These are phyloP conservation scores for Irpex sp. DNA, from an alignment of 1,284 basidiomycete species.

Conservation along the genomic window DNA sequence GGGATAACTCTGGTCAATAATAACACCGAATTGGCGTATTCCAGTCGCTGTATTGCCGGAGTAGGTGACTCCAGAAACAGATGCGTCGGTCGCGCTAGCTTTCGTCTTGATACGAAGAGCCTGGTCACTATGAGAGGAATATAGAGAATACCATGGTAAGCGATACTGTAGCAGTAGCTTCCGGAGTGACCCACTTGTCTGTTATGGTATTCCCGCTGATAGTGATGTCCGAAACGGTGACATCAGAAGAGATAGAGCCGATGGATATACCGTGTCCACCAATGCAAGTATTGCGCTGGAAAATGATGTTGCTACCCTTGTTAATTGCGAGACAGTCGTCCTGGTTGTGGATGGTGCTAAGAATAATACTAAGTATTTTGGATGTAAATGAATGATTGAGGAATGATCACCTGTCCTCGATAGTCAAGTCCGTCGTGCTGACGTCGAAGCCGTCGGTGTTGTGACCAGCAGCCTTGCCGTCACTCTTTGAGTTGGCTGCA, in stretches of 20 bases:
- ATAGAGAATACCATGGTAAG: background rate
- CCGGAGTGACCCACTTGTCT: slow-evolving; percentile 21
- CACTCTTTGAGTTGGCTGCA: slow-evolving; percentile 42
- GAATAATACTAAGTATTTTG: background rate
- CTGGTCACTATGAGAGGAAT: slow-evolving; percentile 28
- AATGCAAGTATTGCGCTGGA: slow-evolving; percentile 50
- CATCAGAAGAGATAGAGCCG: slow-evolving; percentile 48
- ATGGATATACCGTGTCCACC: slow-evolving; percentile 62
- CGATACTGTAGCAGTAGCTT: background rate
- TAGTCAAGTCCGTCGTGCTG: slow-evolving; percentile 38
- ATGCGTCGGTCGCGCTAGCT: slow-evolving; percentile 28
- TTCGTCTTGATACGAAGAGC: slow-evolving; percentile 40
- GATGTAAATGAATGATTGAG: slow-evolving; percentile 1
- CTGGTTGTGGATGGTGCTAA: slow-evolving; percentile 31
- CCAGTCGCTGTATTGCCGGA: slow-evolving; percentile 29
- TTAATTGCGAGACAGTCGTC: slow-evolving; percentile 67
- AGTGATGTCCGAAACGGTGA: slow-evolving; percentile 42
- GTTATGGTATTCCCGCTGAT: slow-evolving; percentile 43
- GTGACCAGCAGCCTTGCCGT: slow-evolving; percentile 33
- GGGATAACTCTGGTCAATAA: slow-evolving; percentile 40
- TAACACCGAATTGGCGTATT: slow-evolving; percentile 31
- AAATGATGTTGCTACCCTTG: slow-evolving; percentile 49
- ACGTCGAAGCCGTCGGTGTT: slow-evolving; percentile 57
- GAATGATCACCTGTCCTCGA: slow-evolving; percentile 30
- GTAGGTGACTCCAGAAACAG: slow-evolving; percentile 35